Conservation (phyloP, 495 filamentous ascomycete species). For the Opeltia flavorubescens region DNA sequence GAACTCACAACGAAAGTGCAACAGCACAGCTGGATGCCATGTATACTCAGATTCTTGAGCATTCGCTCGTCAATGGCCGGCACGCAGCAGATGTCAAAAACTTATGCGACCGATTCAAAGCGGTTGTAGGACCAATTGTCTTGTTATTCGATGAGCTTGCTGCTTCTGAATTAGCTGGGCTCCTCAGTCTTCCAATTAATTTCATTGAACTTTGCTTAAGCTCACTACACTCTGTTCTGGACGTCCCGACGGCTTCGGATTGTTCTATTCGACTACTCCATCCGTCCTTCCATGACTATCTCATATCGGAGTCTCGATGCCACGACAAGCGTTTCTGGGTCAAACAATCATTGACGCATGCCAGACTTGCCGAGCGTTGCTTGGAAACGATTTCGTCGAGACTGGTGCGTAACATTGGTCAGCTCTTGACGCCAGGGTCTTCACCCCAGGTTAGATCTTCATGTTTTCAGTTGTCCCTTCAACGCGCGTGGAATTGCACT, state of each 20-base stretch:
- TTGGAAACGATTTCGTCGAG: background rate
- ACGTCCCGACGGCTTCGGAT: conserved; percentile 4
- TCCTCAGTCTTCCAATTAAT: background rate
- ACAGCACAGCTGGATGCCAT: conserved; percentile 2
- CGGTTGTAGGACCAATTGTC: conserved; percentile 7
- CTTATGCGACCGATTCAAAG: conserved; percentile 1
- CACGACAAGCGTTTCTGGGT: conserved; percentile 14
- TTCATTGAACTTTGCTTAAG: background rate
- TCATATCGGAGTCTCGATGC: background rate
- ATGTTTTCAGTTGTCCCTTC: no score
- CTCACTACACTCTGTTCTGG: conserved; percentile 5
- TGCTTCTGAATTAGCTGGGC: background rate
- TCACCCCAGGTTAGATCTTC: no score
- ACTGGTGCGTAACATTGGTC: conserved; percentile 16
- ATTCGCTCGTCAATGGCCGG: background rate
- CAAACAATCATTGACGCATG: conserved; percentile 7
- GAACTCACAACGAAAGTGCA: background rate
- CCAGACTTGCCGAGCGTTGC: background rate
- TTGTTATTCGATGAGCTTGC: conserved; percentile 1
- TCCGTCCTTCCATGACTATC: conserved; percentile 6
- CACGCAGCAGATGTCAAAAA: background rate
- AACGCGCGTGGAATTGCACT: no score
- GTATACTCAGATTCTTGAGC: conserved; percentile 2
- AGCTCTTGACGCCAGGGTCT: background rate
- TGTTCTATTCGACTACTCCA: conserved; percentile 2